A percentile compares a stretch with the other conserved stretches of the same genome.
These are phyloP conservation scores for Psilocybe azurescens DNA, from an alignment of 768 basidiomycete genomes.

Conservation along the genomic window DNA sequence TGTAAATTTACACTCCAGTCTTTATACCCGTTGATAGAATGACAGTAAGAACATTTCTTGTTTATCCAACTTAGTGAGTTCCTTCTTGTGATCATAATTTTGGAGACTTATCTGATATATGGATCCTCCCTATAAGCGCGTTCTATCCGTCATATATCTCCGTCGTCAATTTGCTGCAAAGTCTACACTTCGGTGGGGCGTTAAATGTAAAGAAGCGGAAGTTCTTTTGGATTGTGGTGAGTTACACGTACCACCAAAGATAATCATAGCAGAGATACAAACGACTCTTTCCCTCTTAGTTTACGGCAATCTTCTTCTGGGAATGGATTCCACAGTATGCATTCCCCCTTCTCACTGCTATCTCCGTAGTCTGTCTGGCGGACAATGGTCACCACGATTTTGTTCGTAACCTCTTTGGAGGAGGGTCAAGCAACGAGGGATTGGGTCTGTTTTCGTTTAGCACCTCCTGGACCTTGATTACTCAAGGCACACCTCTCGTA, in stretches of 20 bases:
- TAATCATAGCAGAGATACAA: not conserved
- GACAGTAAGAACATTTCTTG: constrained; percentile 50
- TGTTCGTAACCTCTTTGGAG: constrained; percentile 69
- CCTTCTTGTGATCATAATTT: not conserved
- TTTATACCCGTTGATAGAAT: not conserved
- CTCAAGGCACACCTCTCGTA: constrained; percentile 56
- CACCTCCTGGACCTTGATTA: constrained; percentile 67
- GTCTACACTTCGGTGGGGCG: constrained; percentile 53
- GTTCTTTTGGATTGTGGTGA: constrained; percentile 61
- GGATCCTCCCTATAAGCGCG: constrained; percentile 32
- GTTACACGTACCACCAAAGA: constrained; percentile 11
- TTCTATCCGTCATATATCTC: constrained; percentile 60
- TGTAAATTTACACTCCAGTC: not conserved
- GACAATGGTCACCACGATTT: constrained; percentile 49
- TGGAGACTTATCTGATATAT: not conserved
- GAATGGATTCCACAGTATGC: constrained; percentile 60
- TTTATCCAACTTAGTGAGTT: constrained; percentile 56
- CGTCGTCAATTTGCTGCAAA: constrained; percentile 56
- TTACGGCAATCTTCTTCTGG: constrained; percentile 48
- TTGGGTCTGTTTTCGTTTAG: constrained; percentile 62
- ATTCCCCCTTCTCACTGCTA: constrained; percentile 65
- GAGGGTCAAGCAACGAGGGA: constrained; percentile 66
- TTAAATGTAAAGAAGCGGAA: constrained; percentile 55
- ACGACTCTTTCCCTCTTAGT: constrained; percentile 32
- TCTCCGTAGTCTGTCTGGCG: constrained; percentile 63